These are phyloP conservation scores for Pleurostoma richardsiae DNA, from an alignment of 2,329 filamentous ascomycete genomes.

Conservation along the genomic window DNA sequence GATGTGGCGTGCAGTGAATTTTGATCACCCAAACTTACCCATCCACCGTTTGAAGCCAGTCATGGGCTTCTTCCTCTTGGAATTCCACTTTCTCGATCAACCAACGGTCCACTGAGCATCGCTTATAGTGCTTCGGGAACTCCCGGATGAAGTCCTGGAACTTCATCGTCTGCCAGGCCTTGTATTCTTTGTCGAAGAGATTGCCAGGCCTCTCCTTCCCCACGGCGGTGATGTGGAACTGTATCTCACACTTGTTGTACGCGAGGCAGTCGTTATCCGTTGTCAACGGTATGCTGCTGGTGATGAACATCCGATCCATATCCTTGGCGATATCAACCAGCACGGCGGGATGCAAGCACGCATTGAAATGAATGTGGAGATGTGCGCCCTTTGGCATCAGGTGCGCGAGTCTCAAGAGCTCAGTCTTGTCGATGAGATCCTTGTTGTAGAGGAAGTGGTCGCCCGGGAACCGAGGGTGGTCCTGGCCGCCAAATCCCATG, in stretches of 20 bases:
- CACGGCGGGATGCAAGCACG: slow-evolving; percentile 58
- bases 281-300: slow-evolving; percentile 49
- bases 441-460: slow-evolving; percentile 56
- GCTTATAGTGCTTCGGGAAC: slow-evolving; percentile 19
- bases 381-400: slow-evolving; percentile 67
- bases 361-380: slow-evolving; percentile 73
- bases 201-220: slow-evolving; percentile 27
- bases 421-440: slow-evolving; percentile 48
- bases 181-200: slow-evolving; percentile 46
- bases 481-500: slow-evolving; percentile 35
- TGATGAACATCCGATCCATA: slow-evolving; percentile 65
- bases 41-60: slow-evolving; percentile 38
- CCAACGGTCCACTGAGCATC: slow-evolving; percentile 40
- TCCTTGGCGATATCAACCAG: slow-evolving; percentile 50
- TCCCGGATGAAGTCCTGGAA: slow-evolving; percentile 33
- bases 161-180: slow-evolving; percentile 33
- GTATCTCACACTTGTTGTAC: slow-evolving; percentile 53
- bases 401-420: slow-evolving; percentile 50
- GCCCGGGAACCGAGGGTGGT: slow-evolving; percentile 38
- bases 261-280: slow-evolving; percentile 20
- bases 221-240: slow-evolving; percentile 48
- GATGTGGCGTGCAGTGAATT: slow-evolving; percentile 6
- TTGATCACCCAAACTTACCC: slow-evolving; percentile 37
- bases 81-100: slow-evolving; percentile 59
- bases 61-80: slow-evolving; percentile 53